Evolutionary conservation across 129 eudicot species (phyloP).

Genomic region (Cynara cardunculus): DNA sequence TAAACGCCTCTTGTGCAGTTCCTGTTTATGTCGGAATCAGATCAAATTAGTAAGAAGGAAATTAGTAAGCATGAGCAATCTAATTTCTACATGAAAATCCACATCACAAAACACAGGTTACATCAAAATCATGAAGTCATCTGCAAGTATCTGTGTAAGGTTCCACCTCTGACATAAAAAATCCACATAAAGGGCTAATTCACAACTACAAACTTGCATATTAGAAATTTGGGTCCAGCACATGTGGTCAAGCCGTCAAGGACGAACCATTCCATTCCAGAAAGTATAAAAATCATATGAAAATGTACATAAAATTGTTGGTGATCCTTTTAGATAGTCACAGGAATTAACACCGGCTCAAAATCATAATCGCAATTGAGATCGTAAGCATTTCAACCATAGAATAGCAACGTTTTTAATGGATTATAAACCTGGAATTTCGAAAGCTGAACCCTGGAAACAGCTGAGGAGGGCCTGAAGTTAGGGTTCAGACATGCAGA

Average conservation of each 20-base stretch:
- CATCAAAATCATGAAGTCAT: background rate
- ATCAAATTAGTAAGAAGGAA: too few relatives aligned
- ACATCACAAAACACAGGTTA: background rate
- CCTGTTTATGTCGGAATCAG: slow-evolving; percentile 29
- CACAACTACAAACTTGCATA: background rate
- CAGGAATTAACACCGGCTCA: background rate
- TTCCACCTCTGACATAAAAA: background rate
- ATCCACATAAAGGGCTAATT: background rate
- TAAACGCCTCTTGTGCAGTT: slow-evolving; percentile 79
- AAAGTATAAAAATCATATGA: background rate
- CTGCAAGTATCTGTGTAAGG: background rate
- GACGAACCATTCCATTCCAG: background rate
- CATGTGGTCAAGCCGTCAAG: background rate
- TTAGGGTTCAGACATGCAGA: slow-evolving; percentile 36
- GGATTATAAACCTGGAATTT: slow-evolving; percentile 46
- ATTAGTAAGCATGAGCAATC: too few relatives aligned
- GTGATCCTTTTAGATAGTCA: background rate
- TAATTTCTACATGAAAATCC: too few relatives aligned
- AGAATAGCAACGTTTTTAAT: background rate
- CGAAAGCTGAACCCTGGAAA: slow-evolving; percentile 41
- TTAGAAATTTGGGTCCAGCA: background rate
- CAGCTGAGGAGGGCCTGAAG: slow-evolving; percentile 28
- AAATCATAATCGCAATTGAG: background rate
- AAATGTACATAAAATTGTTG: background rate
- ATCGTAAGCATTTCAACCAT: background rate